Conservation (phyloP, 306 rosid genomes). For the Dalbergia cultrata region DNA sequence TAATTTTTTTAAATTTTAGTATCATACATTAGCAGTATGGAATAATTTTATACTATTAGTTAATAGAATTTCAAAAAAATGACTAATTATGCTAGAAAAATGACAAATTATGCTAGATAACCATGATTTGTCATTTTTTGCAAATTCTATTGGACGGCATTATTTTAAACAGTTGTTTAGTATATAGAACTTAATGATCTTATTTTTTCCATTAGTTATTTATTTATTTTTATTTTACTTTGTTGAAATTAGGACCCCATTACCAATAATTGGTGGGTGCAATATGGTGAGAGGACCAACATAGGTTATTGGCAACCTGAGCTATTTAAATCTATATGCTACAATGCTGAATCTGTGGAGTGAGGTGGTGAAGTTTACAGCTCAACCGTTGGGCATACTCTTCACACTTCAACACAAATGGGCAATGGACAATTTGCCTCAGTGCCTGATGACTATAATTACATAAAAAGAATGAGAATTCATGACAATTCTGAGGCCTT, state of each 20-base stretch:
- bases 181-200: too few species aligned
- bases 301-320: constrained; percentile 78
- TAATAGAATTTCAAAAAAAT: too few species aligned
- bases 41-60: too few species aligned
- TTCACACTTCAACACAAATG: constrained; percentile 73
- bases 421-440: constrained; percentile 62
- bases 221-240: neutral
- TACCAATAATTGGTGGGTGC: constrained; percentile 78
- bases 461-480: constrained; percentile 61
- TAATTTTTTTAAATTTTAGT: too few species aligned
- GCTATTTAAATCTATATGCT: constrained; percentile 45
- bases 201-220: neutral
- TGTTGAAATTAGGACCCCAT: constrained; percentile 53
- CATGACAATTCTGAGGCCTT: constrained; percentile 60
- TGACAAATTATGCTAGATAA: too few species aligned
- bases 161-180: too few species aligned
- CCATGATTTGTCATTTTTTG: too few species aligned
- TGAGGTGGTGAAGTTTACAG: constrained; percentile 91
- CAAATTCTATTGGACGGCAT: too few species aligned
- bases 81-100: too few species aligned
- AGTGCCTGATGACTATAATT: neutral
- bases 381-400: constrained; percentile 47
- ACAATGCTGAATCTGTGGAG: constrained; percentile 63
- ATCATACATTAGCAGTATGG: too few species aligned
- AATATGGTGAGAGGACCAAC: constrained; percentile 58